phyloP scores from a whole-genome alignment of 1,139 yeast genomes.

The Yamadazyma diospyri region DNA sequence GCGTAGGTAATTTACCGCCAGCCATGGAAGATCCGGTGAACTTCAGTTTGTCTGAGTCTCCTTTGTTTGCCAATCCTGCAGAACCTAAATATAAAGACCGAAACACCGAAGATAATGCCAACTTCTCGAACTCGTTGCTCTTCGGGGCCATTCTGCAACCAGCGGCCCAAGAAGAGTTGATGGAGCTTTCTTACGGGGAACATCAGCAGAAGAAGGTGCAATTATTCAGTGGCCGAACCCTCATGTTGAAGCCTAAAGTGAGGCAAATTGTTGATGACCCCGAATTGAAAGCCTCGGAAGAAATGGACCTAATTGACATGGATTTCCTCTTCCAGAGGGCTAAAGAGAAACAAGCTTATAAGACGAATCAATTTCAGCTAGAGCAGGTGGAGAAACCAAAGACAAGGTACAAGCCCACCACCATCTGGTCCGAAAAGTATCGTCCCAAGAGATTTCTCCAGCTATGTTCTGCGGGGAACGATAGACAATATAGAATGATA shows the following conservation, averaged over 20 bases:
- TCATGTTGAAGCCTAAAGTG: conserved; percentile 18
- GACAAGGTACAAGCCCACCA: conserved; percentile 4
- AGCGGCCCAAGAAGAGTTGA: background rate
- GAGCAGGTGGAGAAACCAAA: conserved; percentile 1
- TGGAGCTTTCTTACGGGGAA: conserved; percentile 2
- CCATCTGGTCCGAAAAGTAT: conserved; percentile 69
- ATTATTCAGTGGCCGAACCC: conserved; percentile 23
- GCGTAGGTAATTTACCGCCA: too few species aligned
- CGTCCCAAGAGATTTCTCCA: conserved; percentile 65
- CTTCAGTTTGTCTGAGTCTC: conserved; percentile 1
- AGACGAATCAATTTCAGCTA: conserved; percentile 17
- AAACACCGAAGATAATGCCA: background rate
- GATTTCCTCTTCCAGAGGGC: conserved; percentile 29
- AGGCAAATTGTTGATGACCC: conserved; percentile 7
- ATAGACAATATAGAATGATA: conserved; percentile 65
- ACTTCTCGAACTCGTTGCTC: conserved; percentile 4
- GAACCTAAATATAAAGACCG: background rate
- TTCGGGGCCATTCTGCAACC: conserved; percentile 1
- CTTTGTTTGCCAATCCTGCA: background rate
- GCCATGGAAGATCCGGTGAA: conserved; percentile 5
- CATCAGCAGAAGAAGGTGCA: conserved; percentile 19
- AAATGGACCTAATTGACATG: conserved; percentile 25
- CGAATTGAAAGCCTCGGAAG: conserved; percentile 6
- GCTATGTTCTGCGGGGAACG: conserved; percentile 75
- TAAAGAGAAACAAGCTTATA: conserved; percentile 21